Conservation (phyloP, 2,329 filamentous ascomycete species). For the Endocalyx cinctus region DNA sequence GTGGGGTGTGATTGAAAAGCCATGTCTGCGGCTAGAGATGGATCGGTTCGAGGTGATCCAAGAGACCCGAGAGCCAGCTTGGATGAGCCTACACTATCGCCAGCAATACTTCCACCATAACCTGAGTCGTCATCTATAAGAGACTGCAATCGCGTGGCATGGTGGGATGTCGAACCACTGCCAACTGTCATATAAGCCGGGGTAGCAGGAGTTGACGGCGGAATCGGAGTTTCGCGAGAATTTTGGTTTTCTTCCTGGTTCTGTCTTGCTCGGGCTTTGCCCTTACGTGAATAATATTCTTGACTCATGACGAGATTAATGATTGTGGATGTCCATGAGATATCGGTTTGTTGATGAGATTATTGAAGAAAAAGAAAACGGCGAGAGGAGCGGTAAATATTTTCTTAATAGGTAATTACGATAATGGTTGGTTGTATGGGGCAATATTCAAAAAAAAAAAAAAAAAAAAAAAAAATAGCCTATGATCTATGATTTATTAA, state of each 20-base stretch:
- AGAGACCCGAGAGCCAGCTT: conserved; percentile 26
- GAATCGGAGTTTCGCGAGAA: conserved; percentile 16
- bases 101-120: conserved; percentile 76
- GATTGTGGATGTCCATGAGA: too few species aligned
- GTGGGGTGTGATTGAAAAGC: conserved; percentile 37
- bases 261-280: conserved; percentile 8
- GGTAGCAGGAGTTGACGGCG: conserved; percentile 24
- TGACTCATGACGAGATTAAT: conserved; percentile 59
- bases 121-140: conserved; percentile 86
- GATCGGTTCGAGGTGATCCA: conserved; percentile 37
- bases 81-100: conserved; percentile 48
- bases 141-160: conserved; percentile 73
- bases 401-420: too few species aligned
- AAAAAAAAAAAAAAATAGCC: too few species aligned
- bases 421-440: too few species aligned
- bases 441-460: too few species aligned
- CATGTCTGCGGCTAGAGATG: conserved; percentile 41
- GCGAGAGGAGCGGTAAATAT: too few species aligned
- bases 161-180: conserved; percentile 72
- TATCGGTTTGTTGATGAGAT: too few species aligned
- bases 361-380: too few species aligned
- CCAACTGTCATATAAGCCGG: conserved; percentile 87
- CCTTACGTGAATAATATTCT: conserved; percentile 44
- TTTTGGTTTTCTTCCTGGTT: conserved; percentile 19
- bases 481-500: too few species aligned